A percentile compares a stretch with the other conserved stretches of the same genome.
Conservation (phyloP, 2,329 filamentous ascomycete species). For the Ceratocystis destructans region DNA sequence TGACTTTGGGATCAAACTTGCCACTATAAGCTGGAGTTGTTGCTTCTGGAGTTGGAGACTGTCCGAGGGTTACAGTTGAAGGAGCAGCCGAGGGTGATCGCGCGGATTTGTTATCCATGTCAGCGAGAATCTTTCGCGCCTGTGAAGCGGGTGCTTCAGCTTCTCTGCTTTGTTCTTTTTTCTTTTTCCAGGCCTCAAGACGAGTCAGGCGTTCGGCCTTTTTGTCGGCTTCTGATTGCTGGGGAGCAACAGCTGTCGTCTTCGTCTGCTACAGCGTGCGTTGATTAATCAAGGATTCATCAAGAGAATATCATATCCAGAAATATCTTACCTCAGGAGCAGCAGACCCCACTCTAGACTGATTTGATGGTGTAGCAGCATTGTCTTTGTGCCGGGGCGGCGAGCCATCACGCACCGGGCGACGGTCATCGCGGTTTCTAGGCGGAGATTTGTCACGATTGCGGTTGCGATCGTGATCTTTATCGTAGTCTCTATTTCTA, state of each 20-base stretch:
- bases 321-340: constrained; percentile 38
- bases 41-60: constrained; percentile 32
- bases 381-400: constrained; percentile 25
- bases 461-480: constrained; percentile 49
- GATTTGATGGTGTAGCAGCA: constrained; percentile 28
- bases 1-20: constrained; percentile 58
- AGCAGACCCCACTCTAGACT: constrained; percentile 27
- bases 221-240: constrained; percentile 56
- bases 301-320: constrained; percentile 29
- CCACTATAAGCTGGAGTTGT: constrained; percentile 45
- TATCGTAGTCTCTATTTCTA: constrained; percentile 42
- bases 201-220: constrained; percentile 70
- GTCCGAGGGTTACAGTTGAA: constrained; percentile 33
- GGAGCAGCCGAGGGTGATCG: constrained; percentile 34
- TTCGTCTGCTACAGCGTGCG: constrained; percentile 12
- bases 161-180: constrained; percentile 52
- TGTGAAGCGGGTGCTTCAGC: constrained; percentile 57
- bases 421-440: constrained; percentile 26
- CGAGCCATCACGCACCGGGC: constrained; percentile 50
- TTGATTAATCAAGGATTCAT: constrained; percentile 16
- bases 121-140: constrained; percentile 52
- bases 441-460: constrained; percentile 26
- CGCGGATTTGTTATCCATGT: constrained; percentile 58
- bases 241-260: constrained; percentile 28
- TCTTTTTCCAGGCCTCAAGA: constrained; percentile 84